phyloP scores from a whole-genome alignment of 306 rosid species.

The Inga leiocalycina region DNA sequence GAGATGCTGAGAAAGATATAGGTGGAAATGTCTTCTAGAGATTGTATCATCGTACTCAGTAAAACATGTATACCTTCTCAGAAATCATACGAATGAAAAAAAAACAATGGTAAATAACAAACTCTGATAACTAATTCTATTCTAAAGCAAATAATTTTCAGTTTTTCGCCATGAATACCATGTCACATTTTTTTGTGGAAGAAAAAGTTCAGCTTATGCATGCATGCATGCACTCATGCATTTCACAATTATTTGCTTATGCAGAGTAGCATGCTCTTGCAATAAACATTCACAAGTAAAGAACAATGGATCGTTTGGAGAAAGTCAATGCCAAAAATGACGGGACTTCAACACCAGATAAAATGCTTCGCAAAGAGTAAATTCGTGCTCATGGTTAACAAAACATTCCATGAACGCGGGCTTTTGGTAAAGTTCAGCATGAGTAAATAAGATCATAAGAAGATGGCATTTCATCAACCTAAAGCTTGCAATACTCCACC shows the following conservation, averaged over 20 bases:
- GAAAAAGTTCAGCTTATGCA: background rate
- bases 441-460: background rate
- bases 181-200: background rate
- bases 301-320: background rate
- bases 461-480: background rate
- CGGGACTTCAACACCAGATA: background rate
- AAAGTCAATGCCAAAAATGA: background rate
- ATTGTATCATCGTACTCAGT: background rate
- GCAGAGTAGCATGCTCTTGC: conserved; percentile 10
- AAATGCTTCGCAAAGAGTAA: background rate
- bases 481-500: background rate
- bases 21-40: background rate
- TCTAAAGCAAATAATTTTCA: background rate
- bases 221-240: conserved; percentile 6
- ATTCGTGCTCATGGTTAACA: background rate
- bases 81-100: background rate
- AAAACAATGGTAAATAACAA: background rate
- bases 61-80: background rate
- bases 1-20: background rate
- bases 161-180: background rate
- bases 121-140: background rate
- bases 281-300: background rate
- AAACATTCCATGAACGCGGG: background rate
- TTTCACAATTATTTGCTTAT: background rate
- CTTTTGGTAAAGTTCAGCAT: background rate